Evolutionary conservation across 306 rosid species (phyloP), one percentile per base, ranked within the genome.

Genomic region (Trichosanthes truncata): DNA sequence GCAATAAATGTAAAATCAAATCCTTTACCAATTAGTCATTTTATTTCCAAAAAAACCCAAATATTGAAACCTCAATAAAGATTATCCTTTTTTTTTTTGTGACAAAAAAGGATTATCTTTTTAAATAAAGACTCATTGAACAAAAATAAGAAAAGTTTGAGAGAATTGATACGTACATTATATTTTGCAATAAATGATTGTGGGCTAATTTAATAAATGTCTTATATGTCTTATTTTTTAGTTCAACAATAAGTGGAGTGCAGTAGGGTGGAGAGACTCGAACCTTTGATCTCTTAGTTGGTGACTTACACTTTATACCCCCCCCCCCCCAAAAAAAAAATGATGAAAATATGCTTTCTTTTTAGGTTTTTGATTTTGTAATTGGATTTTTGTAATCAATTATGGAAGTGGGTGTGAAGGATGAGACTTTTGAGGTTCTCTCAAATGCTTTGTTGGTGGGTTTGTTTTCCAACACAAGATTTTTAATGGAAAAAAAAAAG

Each of bases 371-470:
- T 72, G 38, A 25, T 11, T 25, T 25, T 72, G 23, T 1, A 23
- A 46, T 14, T 72, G 57, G 77, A 46, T 23, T 25, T 46, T 46
- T 46, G 77, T 14, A 51, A 45, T 14, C 59, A 72, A 72, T 45
- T 25, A 72, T 72, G 55, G 20, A 72, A 72, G 57, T 72, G 59
- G 77, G 77, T 46, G 77, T 23, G 57, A 72, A 74, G 26, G 60
- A 74, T 29, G 61, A 74, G 61, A 74, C 78, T 48, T 72, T 74
- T 74, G 60, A 48, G 60, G 60, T 49, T 48, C 13, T 72, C 76
- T 71, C 76, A 1, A 45, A 71, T 45, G 76, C 61, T 73, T 73
- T 74, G 78, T 49, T 74, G 78, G 78, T 74, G 78, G 78, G 78
- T 74, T 74, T 51, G 45, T 51, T 74, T 74, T 51, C 61, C 78